A percentile compares a stretch with the other conserved stretches of the same genome.
These are phyloP conservation scores for Amauroascus niger DNA, from an alignment of 2,329 filamentous ascomycete species.

Conservation along the genomic window DNA sequence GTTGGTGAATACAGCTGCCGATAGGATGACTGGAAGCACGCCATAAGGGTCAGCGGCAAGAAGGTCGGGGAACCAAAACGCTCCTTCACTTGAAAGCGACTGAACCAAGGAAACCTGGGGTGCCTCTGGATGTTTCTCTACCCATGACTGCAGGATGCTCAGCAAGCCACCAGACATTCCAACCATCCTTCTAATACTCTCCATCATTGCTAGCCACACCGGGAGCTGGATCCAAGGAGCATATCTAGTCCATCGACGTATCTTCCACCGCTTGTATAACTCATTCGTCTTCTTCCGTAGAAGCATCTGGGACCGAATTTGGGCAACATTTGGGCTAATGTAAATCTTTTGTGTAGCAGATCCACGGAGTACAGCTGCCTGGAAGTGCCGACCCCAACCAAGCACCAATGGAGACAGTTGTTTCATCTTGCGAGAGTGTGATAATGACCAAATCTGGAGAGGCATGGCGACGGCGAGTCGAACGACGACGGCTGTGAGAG, in stretches of 20 bases:
- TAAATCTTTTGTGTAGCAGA: background rate
- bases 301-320: constrained; percentile 20
- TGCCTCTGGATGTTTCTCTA: constrained; percentile 16
- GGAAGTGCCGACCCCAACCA: constrained; percentile 25
- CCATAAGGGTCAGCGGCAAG: constrained; percentile 44
- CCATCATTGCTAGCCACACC: constrained; percentile 40
- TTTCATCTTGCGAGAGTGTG: constrained; percentile 33
- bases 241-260: constrained; percentile 28
- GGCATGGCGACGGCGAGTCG: constrained; percentile 42
- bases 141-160: constrained; percentile 28
- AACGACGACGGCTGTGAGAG: constrained; percentile 45
- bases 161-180: constrained; percentile 36
- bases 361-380: constrained; percentile 1
- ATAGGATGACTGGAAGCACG: constrained; percentile 42
- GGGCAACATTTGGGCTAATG: constrained; percentile 16
- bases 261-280: constrained; percentile 29
- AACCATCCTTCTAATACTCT: constrained; percentile 41
- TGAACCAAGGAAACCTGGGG: constrained; percentile 34
- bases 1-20: constrained; percentile 42
- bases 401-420: constrained; percentile 36
- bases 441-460: constrained; percentile 37
- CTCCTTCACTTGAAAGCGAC: constrained; percentile 47
- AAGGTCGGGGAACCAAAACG: constrained; percentile 52
- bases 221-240: constrained; percentile 36
- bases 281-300: constrained; percentile 20